Base-by-base conservation (phyloP, 495 filamentous ascomycete genomes). In the Daldinia grandis region DNA sequence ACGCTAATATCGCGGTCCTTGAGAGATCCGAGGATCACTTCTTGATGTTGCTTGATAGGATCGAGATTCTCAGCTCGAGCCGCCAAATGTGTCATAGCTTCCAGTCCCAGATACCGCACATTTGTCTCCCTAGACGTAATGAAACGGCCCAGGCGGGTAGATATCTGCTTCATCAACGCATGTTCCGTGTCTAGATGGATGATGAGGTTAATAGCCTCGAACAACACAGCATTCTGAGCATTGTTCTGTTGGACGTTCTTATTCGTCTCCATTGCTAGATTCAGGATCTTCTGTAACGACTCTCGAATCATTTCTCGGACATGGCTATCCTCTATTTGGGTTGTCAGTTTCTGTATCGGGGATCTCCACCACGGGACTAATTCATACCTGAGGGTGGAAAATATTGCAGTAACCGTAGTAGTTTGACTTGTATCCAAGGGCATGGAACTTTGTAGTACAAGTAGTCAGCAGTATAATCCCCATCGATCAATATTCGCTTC, bases 161-260 rank as follows among this genome's bases (percentile, higher is more conserved):
- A 98, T 53, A 98, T 97, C 72, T 98, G 95, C 72, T 97, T 90
- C 95, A 98, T 98, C 49, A 99, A 83, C 21, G 89, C 90, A 68
- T 94, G 93, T 74, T 99, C 96, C 5, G 95, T 97, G 71, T 98
- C 96, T n/a, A 99, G 88, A 70, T 98, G 96, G 61, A 99, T 99
- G 64, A 97, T 94, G 58, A 99, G 89, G 76, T 98, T 98, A 79
- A 99, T 98, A 53, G 94, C 96, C 83, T 99, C 96, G 70, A 99
- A 99, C 0, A 99, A 86, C 27, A 99, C 93, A 0, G 96, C 96
- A 73, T 99, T 98, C 74, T 98, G 96, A 0, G 96, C 96, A 80
- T 99, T 99, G 77, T 99, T 99, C 77, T 99, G 95, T 80, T 99
- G 96, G 15, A 98, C 96, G 71, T 99, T 98, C 81, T 98, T 99